These are phyloP conservation scores for Nevesoporus exiguus DNA, from an alignment of 768 basidiomycete species.

Conservation along the genomic window DNA sequence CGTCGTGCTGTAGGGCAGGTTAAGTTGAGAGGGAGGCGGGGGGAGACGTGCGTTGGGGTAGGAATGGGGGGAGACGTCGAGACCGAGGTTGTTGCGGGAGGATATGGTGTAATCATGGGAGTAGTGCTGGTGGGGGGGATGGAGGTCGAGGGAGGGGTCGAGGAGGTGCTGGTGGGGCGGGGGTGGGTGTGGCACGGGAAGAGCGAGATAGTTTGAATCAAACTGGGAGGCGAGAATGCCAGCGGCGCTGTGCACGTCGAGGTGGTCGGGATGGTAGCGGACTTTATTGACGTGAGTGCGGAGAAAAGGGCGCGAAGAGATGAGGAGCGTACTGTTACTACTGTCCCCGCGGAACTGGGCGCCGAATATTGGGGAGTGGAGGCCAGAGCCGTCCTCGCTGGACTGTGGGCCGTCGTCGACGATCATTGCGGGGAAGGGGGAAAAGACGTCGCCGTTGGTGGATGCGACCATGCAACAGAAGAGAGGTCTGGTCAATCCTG, in stretches of 20 bases:
- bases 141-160: slow-evolving; percentile 43
- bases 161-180: slow-evolving; percentile 39
- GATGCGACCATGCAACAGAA: slow-evolving; percentile 53
- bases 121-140: slow-evolving; percentile 35
- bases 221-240: slow-evolving; percentile 50
- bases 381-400: slow-evolving; percentile 71
- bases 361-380: slow-evolving; percentile 69
- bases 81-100: slow-evolving; percentile 45
- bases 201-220: slow-evolving; percentile 42
- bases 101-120: slow-evolving; percentile 35
- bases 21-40: slow-evolving; percentile 28
- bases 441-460: slow-evolving; percentile 51
- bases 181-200: slow-evolving; percentile 26
- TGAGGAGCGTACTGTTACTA: slow-evolving; percentile 33
- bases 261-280: slow-evolving; percentile 53
- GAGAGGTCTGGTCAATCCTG: slow-evolving; percentile 32
- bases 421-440: slow-evolving; percentile 53
- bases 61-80: slow-evolving; percentile 42
- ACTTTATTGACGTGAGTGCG: slow-evolving; percentile 56
- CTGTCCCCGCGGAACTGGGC: slow-evolving; percentile 48
- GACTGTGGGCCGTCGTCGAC: slow-evolving; percentile 67
- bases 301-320: slow-evolving; percentile 49
- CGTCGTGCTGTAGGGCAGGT: slow-evolving; percentile 20
- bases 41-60: slow-evolving; percentile 42
- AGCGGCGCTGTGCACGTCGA: slow-evolving; percentile 47